A percentile compares a stretch with the other conserved stretches of the same genome.
Evolutionary conservation across 371 early-diverging fungal genomes (phyloP).

Genomic region (Modicella reniformis): DNA sequence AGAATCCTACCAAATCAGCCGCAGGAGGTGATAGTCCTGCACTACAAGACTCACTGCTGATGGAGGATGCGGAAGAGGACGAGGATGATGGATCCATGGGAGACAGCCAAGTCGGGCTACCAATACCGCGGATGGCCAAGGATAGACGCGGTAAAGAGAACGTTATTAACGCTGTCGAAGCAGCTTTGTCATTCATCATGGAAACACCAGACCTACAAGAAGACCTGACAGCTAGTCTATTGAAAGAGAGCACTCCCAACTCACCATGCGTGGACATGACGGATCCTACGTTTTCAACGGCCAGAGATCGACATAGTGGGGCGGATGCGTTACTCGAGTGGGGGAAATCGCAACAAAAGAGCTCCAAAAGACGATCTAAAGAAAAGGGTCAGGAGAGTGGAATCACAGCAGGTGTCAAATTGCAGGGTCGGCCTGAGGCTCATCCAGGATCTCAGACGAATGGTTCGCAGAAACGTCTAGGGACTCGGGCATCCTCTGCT

Average conservation of each 20-base stretch:
- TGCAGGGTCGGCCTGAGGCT: conserved; percentile 5
- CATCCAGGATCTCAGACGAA: conserved; percentile 1
- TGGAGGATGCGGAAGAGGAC: conserved; percentile 36
- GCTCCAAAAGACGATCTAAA: conserved; percentile 11
- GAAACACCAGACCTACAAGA: conserved; percentile 51
- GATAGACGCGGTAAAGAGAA: conserved; percentile 42
- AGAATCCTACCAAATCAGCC: conserved; percentile 9
- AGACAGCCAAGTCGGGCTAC: conserved; percentile 24
- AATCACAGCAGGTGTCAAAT: conserved; percentile 21
- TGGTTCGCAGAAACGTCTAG: not conserved
- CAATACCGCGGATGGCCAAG: conserved; percentile 28
- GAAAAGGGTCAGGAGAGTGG: conserved; percentile 29
- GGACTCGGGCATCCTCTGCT: no score
- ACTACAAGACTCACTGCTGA: conserved; percentile 27
- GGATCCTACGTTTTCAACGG: conserved; percentile 41
- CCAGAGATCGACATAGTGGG: conserved; percentile 22
- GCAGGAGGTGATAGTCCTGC: conserved; percentile 1
- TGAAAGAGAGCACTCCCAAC: conserved; percentile 9
- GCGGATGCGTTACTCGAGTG: conserved; percentile 27
- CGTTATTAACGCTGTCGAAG: conserved; percentile 72
- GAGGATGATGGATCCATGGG: conserved; percentile 40
- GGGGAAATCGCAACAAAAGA: conserved; percentile 31
- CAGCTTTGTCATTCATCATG: conserved; percentile 67
- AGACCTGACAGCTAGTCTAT: conserved; percentile 8
- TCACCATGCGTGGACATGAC: conserved; percentile 11